Conservation (phyloP, 179 eudicot species). For the Beta macrorhiza region DNA sequence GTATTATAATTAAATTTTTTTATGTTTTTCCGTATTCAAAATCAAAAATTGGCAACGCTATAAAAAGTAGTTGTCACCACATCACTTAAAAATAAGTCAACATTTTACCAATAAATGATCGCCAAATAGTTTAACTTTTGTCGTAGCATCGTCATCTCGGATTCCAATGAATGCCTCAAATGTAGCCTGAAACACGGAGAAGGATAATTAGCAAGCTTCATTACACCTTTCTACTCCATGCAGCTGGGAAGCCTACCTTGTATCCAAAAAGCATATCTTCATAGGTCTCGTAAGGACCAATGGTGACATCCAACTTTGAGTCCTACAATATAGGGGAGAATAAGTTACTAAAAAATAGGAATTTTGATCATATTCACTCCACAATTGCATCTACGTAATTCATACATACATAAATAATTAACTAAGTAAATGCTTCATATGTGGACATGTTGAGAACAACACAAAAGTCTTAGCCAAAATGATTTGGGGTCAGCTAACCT, state of each 20-base stretch:
- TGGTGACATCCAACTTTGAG: conserved; percentile 92
- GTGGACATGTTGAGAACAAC: not conserved
- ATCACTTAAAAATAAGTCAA: not conserved
- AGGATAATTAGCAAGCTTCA: conserved; percentile 3
- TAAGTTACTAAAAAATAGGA: not conserved
- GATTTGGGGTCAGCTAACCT: too few relatives aligned
- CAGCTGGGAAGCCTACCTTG: conserved; percentile 54
- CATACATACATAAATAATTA: not conserved
- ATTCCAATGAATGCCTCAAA: conserved; percentile 93
- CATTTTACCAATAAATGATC: conserved; percentile 64
- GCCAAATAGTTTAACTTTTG: conserved; percentile 79
- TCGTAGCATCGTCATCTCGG: conserved; percentile 84
- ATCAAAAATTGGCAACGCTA: not conserved
- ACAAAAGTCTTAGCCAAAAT: not conserved
- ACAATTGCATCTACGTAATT: not conserved
- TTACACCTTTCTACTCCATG: not conserved
- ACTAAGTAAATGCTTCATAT: not conserved
- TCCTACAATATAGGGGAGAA: conserved; percentile 47
- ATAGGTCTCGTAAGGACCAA: conserved; percentile 99
- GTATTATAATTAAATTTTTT: too few relatives aligned
- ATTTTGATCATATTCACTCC: not conserved
- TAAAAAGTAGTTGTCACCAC: not conserved
- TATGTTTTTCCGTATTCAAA: not conserved
- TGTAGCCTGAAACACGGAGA: conserved; percentile 59
- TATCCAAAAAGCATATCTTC: conserved; percentile 91